These are phyloP conservation scores for Calonectria pseudoturangicola DNA, from an alignment of 2,329 filamentous ascomycete species.

Conservation along the genomic window DNA sequence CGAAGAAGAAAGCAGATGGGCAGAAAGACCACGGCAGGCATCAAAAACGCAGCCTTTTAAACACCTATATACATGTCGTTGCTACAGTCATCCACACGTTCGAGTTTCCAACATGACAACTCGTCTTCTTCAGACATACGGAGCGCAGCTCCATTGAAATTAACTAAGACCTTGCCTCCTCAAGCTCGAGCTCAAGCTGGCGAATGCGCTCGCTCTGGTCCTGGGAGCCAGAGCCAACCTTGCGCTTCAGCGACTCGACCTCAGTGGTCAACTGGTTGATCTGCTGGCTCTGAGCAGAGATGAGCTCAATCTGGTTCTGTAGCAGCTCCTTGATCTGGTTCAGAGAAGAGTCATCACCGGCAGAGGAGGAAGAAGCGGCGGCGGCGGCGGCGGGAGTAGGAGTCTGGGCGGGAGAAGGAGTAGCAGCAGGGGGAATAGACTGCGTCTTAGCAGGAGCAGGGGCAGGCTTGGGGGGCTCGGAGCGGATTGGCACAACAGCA, in stretches of 20 bases:
- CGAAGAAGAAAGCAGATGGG: conserved; percentile 19
- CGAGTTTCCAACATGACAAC: conserved; percentile 42
- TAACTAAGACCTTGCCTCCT: conserved; percentile 75
- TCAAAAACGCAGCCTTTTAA: conserved; percentile 52
- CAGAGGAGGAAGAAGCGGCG: conserved; percentile 55
- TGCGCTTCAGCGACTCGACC: conserved; percentile 88
- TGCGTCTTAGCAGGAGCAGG: conserved; percentile 58
- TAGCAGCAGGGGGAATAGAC: conserved; percentile 45
- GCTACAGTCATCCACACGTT: conserved; percentile 46
- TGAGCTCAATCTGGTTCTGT: conserved; percentile 84
- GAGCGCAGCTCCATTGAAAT: conserved; percentile 27
- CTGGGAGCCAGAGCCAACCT: conserved; percentile 73
- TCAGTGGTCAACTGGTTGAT: conserved; percentile 82
- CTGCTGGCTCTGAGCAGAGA: conserved; percentile 85
- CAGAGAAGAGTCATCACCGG: conserved; percentile 77
- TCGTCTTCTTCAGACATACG: conserved; percentile 16
- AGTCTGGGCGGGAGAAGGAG: conserved; percentile 55
- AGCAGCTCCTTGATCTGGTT: conserved; percentile 86
- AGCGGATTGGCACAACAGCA: conserved; percentile 61
- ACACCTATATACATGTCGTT: conserved; percentile 55
- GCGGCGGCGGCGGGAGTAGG: conserved; percentile 54
- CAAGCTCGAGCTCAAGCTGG: conserved; percentile 80
- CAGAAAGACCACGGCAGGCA: conserved; percentile 36
- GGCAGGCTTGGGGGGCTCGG: conserved; percentile 63
- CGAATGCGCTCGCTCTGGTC: conserved; percentile 82